These are phyloP conservation scores for Butyriboletus loyo DNA, from an alignment of 768 basidiomycete species.

Conservation along the genomic window DNA sequence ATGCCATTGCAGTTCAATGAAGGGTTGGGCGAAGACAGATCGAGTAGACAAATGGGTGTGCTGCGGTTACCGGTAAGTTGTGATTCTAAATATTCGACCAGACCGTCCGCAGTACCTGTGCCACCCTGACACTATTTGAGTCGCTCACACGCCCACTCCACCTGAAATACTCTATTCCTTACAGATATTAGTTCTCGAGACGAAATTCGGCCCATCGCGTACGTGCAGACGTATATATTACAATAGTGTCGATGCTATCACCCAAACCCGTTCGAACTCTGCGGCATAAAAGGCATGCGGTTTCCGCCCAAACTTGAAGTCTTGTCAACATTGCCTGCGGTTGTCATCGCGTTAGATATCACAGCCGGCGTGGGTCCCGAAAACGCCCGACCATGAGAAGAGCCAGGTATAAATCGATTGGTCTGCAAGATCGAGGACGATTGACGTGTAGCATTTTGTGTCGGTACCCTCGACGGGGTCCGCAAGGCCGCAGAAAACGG, in stretches of 20 bases:
- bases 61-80: conserved; percentile 22
- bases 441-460: conserved; percentile 10
- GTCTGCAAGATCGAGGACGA: conserved; percentile 18
- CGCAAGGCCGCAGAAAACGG: conserved; percentile 22
- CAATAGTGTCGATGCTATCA: conserved; percentile 10
- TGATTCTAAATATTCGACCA: not conserved
- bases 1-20: conserved; percentile 37
- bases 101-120: conserved; percentile 4
- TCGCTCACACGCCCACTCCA: conserved; percentile 13
- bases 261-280: conserved; percentile 30
- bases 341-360: conserved; percentile 22
- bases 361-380: conserved; percentile 14
- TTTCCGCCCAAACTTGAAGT: conserved; percentile 37
- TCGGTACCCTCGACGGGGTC: conserved; percentile 26
- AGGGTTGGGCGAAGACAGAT: not conserved
- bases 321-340: conserved; percentile 3
- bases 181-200: not conserved
- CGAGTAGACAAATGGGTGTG: conserved; percentile 6
- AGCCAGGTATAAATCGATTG: conserved; percentile 31
- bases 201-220: not conserved
- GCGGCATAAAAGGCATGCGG: conserved; percentile 52
- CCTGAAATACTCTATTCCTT: not conserved
- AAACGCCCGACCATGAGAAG: conserved; percentile 24
- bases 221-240: conserved; percentile 4
- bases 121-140: too few species aligned